phyloP scores from a whole-genome alignment of 345 rosid genomes.

The Eucalyptus regnans region DNA sequence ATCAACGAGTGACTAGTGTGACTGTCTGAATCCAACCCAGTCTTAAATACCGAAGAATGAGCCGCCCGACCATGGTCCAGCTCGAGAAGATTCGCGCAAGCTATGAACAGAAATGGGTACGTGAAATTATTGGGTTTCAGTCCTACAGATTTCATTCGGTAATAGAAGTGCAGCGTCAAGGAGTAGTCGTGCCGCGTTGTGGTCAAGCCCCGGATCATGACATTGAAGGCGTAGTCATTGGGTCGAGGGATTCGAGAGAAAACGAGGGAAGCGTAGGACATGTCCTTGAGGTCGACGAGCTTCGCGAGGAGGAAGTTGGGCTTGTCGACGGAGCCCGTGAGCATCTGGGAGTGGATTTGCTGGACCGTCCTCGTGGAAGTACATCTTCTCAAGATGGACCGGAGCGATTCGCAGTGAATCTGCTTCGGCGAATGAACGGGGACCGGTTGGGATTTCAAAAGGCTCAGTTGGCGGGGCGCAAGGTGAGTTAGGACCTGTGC shows the following conservation, averaged over 20 bases:
- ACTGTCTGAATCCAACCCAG: constrained; percentile 42
- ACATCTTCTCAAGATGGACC: constrained; percentile 30
- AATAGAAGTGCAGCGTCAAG: constrained; percentile 30
- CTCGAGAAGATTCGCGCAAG: constrained; percentile 46
- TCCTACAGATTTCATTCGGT: constrained; percentile 42
- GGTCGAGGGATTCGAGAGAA: constrained; percentile 46
- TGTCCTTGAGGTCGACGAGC: constrained; percentile 47
- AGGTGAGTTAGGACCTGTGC: not conserved
- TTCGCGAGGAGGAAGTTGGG: constrained; percentile 64
- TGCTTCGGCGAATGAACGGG: not conserved
- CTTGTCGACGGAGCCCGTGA: constrained; percentile 20
- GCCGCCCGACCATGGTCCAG: constrained; percentile 32
- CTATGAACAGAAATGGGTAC: constrained; percentile 56
- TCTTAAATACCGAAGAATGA: constrained; percentile 45
- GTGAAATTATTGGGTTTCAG: constrained; percentile 63
- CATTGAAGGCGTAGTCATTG: constrained; percentile 59
- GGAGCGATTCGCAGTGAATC: constrained; percentile 8
- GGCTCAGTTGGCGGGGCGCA: not conserved
- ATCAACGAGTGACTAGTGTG: constrained; percentile 63
- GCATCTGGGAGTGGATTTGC: constrained; percentile 73
- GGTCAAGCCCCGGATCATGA: constrained; percentile 71
- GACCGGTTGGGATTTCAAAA: not conserved
- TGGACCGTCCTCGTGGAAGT: constrained; percentile 17
- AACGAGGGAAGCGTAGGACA: constrained; percentile 41
- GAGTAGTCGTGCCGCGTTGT: constrained; percentile 38